A percentile compares a stretch with the other conserved stretches of the same genome.
These are phyloP conservation scores for Hypoxylon sp. DNA, from an alignment of 2,329 filamentous ascomycete genomes.

Conservation along the genomic window DNA sequence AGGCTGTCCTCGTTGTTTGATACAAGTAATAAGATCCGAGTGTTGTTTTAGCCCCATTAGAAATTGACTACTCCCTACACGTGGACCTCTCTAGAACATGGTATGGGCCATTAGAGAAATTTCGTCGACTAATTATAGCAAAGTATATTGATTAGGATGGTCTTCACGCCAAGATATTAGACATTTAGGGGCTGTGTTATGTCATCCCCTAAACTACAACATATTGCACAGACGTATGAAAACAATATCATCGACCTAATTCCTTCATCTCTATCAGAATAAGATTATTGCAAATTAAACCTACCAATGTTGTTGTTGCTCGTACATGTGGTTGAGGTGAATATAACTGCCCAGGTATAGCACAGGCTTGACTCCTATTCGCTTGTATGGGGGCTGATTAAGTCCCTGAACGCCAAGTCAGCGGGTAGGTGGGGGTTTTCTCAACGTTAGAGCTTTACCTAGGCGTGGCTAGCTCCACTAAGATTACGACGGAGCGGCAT, in stretches of 20 bases:
- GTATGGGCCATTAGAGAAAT: not conserved
- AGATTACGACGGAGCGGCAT: slow-evolving; percentile 38
- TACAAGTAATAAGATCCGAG: not conserved
- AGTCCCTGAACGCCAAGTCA: slow-evolving; percentile 3
- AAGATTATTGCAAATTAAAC: not conserved
- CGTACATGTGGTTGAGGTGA: not conserved
- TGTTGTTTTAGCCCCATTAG: not conserved
- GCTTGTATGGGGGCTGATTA: not conserved
- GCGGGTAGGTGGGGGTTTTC: slow-evolving; percentile 16
- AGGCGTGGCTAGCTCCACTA: slow-evolving; percentile 26
- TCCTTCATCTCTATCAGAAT: not conserved
- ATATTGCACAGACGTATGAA: not conserved
- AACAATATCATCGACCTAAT: not conserved
- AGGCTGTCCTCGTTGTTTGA: not conserved
- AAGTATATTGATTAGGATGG: slow-evolving; percentile 19
- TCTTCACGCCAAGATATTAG: slow-evolving; percentile 26
- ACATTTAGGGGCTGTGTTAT: slow-evolving; percentile 24
- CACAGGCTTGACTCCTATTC: slow-evolving; percentile 12
- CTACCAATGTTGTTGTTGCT: not conserved
- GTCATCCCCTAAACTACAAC: slow-evolving; percentile 3
- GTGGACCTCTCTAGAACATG: not conserved
- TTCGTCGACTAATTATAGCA: slow-evolving; percentile 3
- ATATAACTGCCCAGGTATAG: not conserved
- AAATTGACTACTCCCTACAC: not conserved
- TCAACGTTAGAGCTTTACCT: slow-evolving; percentile 18